Evolutionary conservation across 345 rosid species (phyloP).

Genomic region (Fremontodendron californicum): DNA sequence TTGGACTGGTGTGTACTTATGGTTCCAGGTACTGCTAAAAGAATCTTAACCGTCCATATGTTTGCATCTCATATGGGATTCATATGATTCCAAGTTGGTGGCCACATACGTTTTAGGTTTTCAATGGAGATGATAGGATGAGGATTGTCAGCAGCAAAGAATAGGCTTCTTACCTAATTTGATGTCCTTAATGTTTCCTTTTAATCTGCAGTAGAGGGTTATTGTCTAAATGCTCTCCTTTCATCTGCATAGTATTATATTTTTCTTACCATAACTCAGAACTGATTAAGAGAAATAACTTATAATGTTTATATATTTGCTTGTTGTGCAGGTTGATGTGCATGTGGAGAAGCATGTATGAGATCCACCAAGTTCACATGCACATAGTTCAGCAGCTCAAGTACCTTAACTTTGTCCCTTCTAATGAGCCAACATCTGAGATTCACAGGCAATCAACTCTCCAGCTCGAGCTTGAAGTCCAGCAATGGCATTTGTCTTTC

Average conservation of each 20-base stretch:
- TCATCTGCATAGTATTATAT: neutral
- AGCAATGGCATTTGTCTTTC: slow-evolving; percentile 85
- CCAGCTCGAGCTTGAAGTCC: slow-evolving; percentile 22
- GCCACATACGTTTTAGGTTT: neutral
- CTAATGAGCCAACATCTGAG: slow-evolving; percentile 81
- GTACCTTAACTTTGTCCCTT: slow-evolving; percentile 53
- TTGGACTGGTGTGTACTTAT: neutral
- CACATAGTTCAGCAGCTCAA: slow-evolving; percentile 93
- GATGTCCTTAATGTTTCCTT: neutral
- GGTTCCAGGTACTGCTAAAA: neutral
- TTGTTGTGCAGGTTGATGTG: slow-evolving; percentile 60
- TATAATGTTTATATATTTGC: neutral
- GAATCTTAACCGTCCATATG: neutral
- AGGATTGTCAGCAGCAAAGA: neutral
- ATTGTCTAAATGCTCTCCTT: neutral
- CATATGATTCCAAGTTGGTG: too few species aligned
- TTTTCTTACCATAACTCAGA: neutral
- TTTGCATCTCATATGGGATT: too few species aligned
- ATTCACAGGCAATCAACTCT: slow-evolving; percentile 62
- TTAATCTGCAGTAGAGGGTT: neutral
- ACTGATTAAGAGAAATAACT: neutral
- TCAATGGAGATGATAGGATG: neutral
- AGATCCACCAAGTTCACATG: slow-evolving; percentile 93
- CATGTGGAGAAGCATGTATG: slow-evolving; percentile 99
- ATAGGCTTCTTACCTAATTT: neutral